A percentile compares a stretch with the other conserved stretches of the same genome.
Evolutionary conservation across 78 protist species (phyloP).

Genomic region (Dictyostelium citrinum): DNA sequence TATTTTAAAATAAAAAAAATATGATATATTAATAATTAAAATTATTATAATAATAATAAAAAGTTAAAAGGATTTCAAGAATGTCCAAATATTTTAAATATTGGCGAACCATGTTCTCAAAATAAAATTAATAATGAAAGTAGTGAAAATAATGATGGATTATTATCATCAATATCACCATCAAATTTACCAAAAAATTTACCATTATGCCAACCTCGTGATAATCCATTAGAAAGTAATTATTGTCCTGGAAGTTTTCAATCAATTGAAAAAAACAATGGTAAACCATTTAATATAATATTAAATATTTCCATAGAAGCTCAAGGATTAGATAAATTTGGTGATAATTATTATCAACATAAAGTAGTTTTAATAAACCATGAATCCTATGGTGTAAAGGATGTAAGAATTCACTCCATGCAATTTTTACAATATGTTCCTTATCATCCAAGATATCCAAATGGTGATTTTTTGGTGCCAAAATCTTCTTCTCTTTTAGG

Average conservation of each 20-base stretch:
- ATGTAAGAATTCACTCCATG: background rate
- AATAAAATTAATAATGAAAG: too few species aligned
- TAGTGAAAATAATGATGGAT: background rate
- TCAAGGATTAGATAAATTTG: background rate
- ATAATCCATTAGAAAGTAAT: background rate
- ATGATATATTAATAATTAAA: too few species aligned
- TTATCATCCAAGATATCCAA: background rate
- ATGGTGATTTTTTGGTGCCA: background rate
- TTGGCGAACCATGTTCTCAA: background rate
- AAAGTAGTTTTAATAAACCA: background rate
- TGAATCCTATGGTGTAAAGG: background rate
- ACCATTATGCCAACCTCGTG: background rate
- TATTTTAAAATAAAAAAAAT: too few species aligned
- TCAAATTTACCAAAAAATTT: background rate
- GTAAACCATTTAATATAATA: background rate
- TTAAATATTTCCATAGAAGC: background rate
- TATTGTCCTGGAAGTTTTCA: background rate
- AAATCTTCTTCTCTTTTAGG: background rate
- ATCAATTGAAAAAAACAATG: background rate
- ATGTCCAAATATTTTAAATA: background rate
- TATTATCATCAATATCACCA: background rate
- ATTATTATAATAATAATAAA: too few species aligned
- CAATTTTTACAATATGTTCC: background rate
- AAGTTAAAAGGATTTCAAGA: background rate
- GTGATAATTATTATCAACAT: background rate